Evolutionary conservation across 768 basidiomycete genomes (phyloP).

Genomic region (Lentinula sp.): DNA sequence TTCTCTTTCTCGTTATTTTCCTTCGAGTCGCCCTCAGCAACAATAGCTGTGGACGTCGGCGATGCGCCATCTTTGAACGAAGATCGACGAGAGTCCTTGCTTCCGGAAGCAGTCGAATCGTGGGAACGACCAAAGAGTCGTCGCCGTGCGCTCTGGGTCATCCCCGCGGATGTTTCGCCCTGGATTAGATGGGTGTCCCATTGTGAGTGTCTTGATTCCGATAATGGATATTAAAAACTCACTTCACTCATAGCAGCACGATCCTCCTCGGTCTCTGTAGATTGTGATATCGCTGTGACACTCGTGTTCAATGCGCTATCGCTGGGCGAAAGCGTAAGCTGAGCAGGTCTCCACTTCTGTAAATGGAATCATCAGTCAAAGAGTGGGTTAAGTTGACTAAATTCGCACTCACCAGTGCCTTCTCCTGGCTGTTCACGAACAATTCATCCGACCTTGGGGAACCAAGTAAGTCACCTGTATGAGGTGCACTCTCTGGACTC

Average conservation of each 20-base stretch:
- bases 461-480: constrained; percentile 12
- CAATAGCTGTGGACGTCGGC: constrained; percentile 18
- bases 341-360: constrained; percentile 33
- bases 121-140: constrained; percentile 60
- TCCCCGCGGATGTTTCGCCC: constrained; percentile 20
- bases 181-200: not conserved
- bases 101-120: constrained; percentile 28
- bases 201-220: constrained; percentile 8
- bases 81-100: constrained; percentile 14
- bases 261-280: constrained; percentile 42
- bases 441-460: not conserved
- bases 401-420: constrained; percentile 1
- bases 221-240: constrained; percentile 15
- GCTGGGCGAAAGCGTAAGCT: constrained; percentile 53
- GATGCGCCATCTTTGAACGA: constrained; percentile 16
- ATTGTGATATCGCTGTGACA: constrained; percentile 29
- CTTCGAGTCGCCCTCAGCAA: constrained; percentile 10
- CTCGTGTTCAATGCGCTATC: constrained; percentile 48
- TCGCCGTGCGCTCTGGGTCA: constrained; percentile 29
- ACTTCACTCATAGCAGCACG: constrained; percentile 65
- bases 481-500: constrained; percentile 12
- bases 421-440: not conserved
- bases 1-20: constrained; percentile 26
- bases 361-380: not conserved
- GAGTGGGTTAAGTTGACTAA: not conserved